phyloP scores from a whole-genome alignment of 2,329 filamentous ascomycete genomes.

The Trichoderma asperellum region DNA sequence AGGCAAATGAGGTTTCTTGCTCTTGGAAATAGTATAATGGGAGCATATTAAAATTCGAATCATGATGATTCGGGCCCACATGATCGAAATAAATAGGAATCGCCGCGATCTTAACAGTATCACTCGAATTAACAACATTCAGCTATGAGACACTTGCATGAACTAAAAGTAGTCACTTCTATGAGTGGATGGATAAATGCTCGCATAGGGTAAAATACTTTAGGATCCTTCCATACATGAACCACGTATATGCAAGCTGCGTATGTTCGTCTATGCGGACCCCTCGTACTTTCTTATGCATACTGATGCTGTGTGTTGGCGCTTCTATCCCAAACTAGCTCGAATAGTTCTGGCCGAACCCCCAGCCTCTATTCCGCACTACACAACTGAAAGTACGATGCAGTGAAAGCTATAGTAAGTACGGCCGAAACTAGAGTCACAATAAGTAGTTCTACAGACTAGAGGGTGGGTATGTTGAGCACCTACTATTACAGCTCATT shows the following conservation, averaged over 20 bases:
- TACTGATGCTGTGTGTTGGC: background rate
- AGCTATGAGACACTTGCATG: background rate
- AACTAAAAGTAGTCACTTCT: background rate
- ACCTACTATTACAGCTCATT: background rate
- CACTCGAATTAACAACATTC: background rate
- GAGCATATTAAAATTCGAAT: background rate
- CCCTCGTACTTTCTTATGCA: background rate
- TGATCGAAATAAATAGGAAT: background rate
- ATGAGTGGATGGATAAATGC: background rate
- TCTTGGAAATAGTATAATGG: background rate
- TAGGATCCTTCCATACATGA: background rate
- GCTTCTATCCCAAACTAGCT: background rate
- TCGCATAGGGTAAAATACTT: background rate
- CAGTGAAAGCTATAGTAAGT: background rate
- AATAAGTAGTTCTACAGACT: background rate
- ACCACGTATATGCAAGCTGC: background rate
- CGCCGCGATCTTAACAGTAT: background rate
- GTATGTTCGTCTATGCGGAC: background rate
- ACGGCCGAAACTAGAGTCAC: background rate
- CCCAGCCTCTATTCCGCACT: background rate
- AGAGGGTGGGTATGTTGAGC: background rate
- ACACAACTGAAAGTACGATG: background rate
- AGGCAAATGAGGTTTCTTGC: background rate
- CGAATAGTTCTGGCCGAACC: background rate
- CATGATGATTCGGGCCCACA: background rate